phyloP scores from a whole-genome alignment of 1,139 yeast genomes.

The Pneumocystis sp. region DNA sequence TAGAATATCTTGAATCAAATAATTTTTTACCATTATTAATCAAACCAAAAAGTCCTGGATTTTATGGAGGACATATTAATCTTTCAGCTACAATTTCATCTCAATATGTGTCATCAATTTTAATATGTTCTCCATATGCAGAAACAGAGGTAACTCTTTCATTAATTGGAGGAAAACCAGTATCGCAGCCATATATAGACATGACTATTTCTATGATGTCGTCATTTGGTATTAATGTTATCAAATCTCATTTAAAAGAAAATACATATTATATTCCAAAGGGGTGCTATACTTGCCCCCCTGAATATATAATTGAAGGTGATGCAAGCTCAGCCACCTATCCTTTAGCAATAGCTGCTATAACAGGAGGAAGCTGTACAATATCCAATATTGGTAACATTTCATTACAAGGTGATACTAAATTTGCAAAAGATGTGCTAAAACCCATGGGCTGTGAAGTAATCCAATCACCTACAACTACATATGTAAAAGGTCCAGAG shows the following conservation, averaged over 20 bases:
- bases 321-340: conserved; percentile 99
- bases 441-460: conserved; percentile 92
- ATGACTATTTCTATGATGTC: conserved; percentile 97
- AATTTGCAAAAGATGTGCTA: conserved; percentile 86
- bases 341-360: conserved; percentile 95
- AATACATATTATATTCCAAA: conserved; percentile 83
- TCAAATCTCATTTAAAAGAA: conserved; percentile 50
- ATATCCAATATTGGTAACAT: conserved; percentile 86
- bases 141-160: conserved; percentile 71
- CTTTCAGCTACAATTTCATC: conserved; percentile 93
- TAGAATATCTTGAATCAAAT: conserved; percentile 52
- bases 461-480: conserved; percentile 62
- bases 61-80: conserved; percentile 83
- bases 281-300: conserved; percentile 66
- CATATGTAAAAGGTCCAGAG: conserved; percentile 85
- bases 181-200: conserved; percentile 86
- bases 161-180: conserved; percentile 91
- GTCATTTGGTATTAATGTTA: conserved; percentile 71
- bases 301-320: conserved; percentile 76
- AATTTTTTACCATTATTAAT: conserved; percentile 83
- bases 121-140: conserved; percentile 98
- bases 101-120: conserved; percentile 87
- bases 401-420: conserved; percentile 93
- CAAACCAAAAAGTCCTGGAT: conserved; percentile 45
- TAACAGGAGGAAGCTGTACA: conserved; percentile 84